Evolutionary conservation across 31 red algal genomes (phyloP), one percentile per base, ranked within the genome.

Genomic region (Odonthalia washingtoniensis): DNA sequence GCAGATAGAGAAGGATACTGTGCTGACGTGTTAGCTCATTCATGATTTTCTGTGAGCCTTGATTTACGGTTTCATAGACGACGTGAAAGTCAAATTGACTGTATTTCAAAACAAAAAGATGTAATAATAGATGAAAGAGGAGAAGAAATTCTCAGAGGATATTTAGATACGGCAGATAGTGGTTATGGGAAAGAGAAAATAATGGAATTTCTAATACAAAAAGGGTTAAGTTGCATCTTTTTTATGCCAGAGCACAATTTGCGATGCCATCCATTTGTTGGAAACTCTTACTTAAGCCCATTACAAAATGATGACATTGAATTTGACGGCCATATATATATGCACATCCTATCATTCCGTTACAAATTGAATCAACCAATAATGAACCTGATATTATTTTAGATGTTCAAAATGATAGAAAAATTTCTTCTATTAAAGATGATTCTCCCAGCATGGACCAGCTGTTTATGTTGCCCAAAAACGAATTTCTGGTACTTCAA

Each of bases 1-100:
- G 34, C 79, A 36, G 79, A 83, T 66, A 66, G 42, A 66, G 79
- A 83, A 83, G 79, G 79, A 24, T 61, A 83, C 39, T 30, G 31
- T 26, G 62, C 31, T 21, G 79, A 83, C 44, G 79, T 61, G 36
- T 42, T 83, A n/a, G 79, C 79, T 38, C 12, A 83, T 44, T 27
- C 79, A 66, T 67, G 41, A 40, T 83, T 37, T 42, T 21, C 57
- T 30, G 42, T 45, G n/a, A 68, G 37, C 36, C 1, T 70, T 24
- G 38, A 18, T 0, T 36, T 83, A 37, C 53, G 79, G 4, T 83
- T 83, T 69, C 53, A 60, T 17, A 49, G 53, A 30, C 79, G 61
- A 65, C 57, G 60, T 37, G 61, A 83, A n/a, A n/a, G n/a, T n/a
- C n/a, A n/a, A n/a, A n/a, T n/a, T n/a, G n/a, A n/a, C n/a, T n/a